A percentile compares a stretch with the other conserved stretches of the same genome.
Evolutionary conservation across 2,329 filamentous ascomycete genomes (phyloP).

Genomic region (Dactylella cylindrospora): DNA sequence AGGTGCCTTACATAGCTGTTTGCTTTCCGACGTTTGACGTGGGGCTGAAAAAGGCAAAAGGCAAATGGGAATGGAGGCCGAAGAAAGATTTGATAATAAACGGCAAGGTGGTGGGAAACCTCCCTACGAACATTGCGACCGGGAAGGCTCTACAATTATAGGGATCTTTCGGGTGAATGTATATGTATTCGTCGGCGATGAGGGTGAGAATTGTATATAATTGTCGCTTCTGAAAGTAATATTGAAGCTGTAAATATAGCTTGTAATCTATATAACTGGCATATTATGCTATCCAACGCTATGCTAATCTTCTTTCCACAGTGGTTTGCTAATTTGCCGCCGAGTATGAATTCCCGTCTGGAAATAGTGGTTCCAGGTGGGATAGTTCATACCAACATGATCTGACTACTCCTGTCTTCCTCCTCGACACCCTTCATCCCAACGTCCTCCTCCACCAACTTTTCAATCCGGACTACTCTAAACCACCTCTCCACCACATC

Average conservation of each 20-base stretch:
- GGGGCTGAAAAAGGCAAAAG: neutral
- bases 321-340: too few relatives aligned
- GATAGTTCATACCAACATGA: conserved; percentile 22
- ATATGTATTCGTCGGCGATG: too few relatives aligned
- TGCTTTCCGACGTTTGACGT: conserved; percentile 34
- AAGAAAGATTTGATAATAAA: conserved; percentile 29
- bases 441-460: neutral
- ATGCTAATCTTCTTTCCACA: too few relatives aligned
- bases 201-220: too few relatives aligned
- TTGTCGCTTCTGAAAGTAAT: too few relatives aligned
- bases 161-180: neutral
- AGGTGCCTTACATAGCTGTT: conserved; percentile 9
- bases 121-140: conserved; percentile 2
- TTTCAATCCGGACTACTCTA: conserved; percentile 4
- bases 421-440: neutral
- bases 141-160: conserved; percentile 10
- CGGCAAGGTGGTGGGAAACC: conserved; percentile 13
- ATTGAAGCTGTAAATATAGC: too few relatives aligned
- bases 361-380: neutral
- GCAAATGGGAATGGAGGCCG: conserved; percentile 37
- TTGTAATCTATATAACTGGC: too few relatives aligned
- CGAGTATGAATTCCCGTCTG: too few relatives aligned
- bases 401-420: conserved; percentile 6
- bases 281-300: too few relatives aligned
- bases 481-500: conserved; percentile 30